phyloP scores from a whole-genome alignment of 169 alveolate genomes.

The Plasmodium sp. region DNA sequence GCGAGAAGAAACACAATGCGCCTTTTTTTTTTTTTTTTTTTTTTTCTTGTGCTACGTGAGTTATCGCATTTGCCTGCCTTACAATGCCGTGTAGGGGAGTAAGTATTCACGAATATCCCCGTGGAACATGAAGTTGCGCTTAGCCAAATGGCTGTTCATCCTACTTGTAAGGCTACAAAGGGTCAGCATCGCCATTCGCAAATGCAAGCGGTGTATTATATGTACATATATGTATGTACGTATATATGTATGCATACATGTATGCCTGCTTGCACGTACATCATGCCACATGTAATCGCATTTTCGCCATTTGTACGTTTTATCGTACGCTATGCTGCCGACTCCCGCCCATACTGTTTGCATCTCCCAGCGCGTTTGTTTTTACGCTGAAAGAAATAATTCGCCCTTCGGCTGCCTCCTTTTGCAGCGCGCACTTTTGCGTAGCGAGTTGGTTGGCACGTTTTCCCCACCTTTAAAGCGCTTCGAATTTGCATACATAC shows the following conservation, averaged over 20 bases:
- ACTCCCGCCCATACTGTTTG: not conserved
- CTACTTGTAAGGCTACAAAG: not conserved
- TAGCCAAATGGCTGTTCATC: not conserved
- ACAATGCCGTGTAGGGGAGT: not conserved
- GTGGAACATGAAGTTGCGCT: not conserved
- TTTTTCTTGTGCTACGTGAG: not conserved
- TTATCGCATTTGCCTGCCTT: not conserved
- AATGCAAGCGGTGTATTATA: not conserved
- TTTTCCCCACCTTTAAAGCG: not conserved
- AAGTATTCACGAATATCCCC: not conserved
- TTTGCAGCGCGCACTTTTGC: not conserved
- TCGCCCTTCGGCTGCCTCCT: not conserved
- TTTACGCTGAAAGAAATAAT: not conserved
- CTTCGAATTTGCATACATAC: not conserved
- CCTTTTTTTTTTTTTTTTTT: not conserved
- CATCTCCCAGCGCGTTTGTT: not conserved
- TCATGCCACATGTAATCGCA: not conserved
- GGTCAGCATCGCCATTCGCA: not conserved
- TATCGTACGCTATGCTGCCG: not conserved
- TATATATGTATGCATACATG: too few species aligned
- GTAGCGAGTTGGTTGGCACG: not conserved
- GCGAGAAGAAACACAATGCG: not conserved
- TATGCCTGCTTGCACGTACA: not conserved
- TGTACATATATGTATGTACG: not conserved
- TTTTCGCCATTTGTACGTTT: not conserved